Percentiles rank a stretch among this genome's conserved stretches.
Conservation (phyloP, 371 early-diverging fungal genomes). For the Phascolomyces articulosus region DNA sequence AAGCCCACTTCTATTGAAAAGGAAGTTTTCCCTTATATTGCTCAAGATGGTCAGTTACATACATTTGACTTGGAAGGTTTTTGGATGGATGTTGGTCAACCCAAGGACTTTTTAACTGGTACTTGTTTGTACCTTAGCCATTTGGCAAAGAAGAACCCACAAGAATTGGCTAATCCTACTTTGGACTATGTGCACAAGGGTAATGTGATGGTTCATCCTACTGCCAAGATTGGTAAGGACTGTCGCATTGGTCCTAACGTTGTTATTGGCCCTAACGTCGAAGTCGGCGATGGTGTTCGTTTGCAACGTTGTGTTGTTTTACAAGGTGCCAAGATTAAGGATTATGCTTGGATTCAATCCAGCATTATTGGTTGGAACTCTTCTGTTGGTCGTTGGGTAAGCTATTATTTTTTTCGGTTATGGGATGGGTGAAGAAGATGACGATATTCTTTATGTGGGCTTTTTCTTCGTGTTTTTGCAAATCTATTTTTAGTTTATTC, state of each 20-base stretch:
- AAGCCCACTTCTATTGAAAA: constrained; percentile 98
- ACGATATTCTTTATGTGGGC: no score
- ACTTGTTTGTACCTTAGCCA: constrained; percentile 93
- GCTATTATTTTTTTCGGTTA: neutral
- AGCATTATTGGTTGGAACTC: constrained; percentile 98
- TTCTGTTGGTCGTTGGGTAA: constrained; percentile 87
- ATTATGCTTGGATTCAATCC: constrained; percentile 91
- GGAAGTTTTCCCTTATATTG: constrained; percentile 98
- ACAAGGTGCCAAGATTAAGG: constrained; percentile 88
- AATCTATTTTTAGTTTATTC: neutral
- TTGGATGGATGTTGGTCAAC: constrained; percentile 99
- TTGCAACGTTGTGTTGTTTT: constrained; percentile 91
- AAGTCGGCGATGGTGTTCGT: constrained; percentile 96
- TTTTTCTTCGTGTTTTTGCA: neutral
- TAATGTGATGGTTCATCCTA: constrained; percentile 90
- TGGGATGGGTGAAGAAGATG: no score
- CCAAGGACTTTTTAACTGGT: constrained; percentile 97
- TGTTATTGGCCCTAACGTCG: constrained; percentile 90
- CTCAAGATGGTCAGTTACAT: constrained; percentile 83
- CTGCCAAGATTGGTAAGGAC: constrained; percentile 91
- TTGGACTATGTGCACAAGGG: constrained; percentile 77
- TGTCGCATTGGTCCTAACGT: constrained; percentile 98
- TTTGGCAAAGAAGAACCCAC: constrained; percentile 75
- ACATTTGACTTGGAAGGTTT: constrained; percentile 96
- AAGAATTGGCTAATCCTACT: constrained; percentile 70